Conservation (phyloP, 164 flowering plant species). For the Chimonanthus salicifolius region DNA sequence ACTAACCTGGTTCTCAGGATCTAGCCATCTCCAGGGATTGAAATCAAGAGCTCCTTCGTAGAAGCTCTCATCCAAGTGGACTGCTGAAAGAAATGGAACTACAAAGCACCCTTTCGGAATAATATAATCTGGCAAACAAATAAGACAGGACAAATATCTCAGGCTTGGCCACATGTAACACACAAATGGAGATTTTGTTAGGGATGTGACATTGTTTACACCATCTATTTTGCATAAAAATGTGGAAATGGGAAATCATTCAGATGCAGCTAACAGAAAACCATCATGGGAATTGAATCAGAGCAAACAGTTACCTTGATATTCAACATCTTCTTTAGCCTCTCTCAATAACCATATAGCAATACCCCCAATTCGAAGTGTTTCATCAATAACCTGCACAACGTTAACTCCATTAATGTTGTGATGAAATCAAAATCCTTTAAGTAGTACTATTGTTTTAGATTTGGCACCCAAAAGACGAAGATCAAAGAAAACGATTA, state of each 20-base stretch:
- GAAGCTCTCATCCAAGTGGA: conserved; percentile 60
- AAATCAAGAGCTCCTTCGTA: conserved; percentile 47
- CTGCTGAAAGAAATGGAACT: conserved; percentile 89
- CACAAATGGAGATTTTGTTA: not conserved
- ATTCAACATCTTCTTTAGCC: conserved; percentile 60
- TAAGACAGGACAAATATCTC: not conserved
- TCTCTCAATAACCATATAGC: conserved; percentile 93
- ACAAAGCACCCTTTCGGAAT: conserved; percentile 89
- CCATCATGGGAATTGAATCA: not conserved
- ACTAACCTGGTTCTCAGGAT: conserved; percentile 61
- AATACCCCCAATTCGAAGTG: conserved; percentile 80
- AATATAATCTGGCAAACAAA: conserved; percentile 41
- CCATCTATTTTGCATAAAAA: too few relatives aligned
- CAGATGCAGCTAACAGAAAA: not conserved
- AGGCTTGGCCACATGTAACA: not conserved
- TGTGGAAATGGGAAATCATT: too few relatives aligned
- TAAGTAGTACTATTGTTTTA: not conserved
- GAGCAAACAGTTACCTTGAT: conserved; percentile 41
- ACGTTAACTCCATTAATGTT: not conserved
- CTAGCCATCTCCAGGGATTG: conserved; percentile 95
- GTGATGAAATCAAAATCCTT: too few relatives aligned
- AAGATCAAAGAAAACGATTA: too few relatives aligned
- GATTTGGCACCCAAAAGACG: not conserved
- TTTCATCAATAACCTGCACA: conserved; percentile 82
- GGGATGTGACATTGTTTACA: too few relatives aligned